Base-by-base conservation (phyloP, 805 yeast species). In the Wickerhamiella cacticola region DNA sequence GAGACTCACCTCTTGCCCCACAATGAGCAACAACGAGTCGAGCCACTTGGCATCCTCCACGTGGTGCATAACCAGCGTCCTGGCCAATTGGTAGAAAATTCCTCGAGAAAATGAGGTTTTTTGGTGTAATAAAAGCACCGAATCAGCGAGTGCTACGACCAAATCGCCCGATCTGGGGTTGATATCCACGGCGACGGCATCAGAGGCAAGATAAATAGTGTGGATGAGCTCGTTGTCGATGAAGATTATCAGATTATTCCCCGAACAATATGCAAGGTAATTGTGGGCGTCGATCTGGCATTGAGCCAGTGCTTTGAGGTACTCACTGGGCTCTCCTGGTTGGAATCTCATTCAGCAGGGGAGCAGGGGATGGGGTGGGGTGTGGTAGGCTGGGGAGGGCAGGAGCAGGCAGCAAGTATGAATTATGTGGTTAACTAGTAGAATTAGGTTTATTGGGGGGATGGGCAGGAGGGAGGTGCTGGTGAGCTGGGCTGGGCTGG, bases 271-370 rank as follows among this genome's bases (percentile, higher is more conserved):
- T 1, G 66, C 68, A 28, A 82, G 64, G 1, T 86, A 63, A 45
- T 76, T 73, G 50, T 75, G 76, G 9, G 70, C 69, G 48, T 76
- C 76, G 95, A 95, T 86, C 33, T 67, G 64, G 5, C 70, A 73
- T 51, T 78, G 80, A 35, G 76, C 68, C 21, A 78, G 73, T 0
- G 85, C 67, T 53, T 74, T 74, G 12, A 68, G 69, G 1, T 74
- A 60, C 40, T 68, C 63, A 60, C 80, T 82, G 16, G 92, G 92
- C 59, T 83, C 84, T 1, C 96, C 96, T 1, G 96, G 96, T 40
- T 84, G 75, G 58, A 82, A 60, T 15, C 52, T 36, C 46, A 49
- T 45, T 31, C 39, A 35, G 45, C 24, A 15, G 33, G 16, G 12
- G 33, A n/a, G 3, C 5, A 23, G 34, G 13, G 3, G 31, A 5